Conservation (phyloP, 495 filamentous ascomycete species). For the Polyplosphaeria fusca region DNA sequence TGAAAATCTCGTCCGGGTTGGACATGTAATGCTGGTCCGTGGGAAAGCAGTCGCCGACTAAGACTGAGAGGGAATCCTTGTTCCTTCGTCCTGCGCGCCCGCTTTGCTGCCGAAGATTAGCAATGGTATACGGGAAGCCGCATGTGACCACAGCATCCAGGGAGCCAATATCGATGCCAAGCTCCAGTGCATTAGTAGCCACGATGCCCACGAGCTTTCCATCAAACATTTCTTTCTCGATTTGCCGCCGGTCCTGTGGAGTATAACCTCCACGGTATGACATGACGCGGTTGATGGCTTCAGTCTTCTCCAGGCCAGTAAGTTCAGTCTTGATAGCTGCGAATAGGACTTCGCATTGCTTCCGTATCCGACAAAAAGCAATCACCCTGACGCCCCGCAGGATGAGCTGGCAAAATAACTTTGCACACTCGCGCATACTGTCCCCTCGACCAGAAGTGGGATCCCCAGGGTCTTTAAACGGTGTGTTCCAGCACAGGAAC, state of each 20-base stretch:
- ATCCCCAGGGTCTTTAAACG: slow-evolving; percentile 85
- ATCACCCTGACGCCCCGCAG: slow-evolving; percentile 89
- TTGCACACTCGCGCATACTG: slow-evolving; percentile 77
- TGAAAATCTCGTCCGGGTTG: slow-evolving; percentile 96
- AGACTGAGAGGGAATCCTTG: slow-evolving; percentile 86
- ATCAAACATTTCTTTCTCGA: slow-evolving; percentile 97
- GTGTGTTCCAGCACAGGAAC: slow-evolving; percentile 97
- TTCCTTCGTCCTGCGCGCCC: slow-evolving; percentile 90
- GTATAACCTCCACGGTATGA: slow-evolving; percentile 96
- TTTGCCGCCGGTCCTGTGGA: slow-evolving; percentile 82
- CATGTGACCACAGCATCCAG: slow-evolving; percentile 92
- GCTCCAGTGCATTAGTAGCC: slow-evolving; percentile 86
- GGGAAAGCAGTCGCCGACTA: slow-evolving; percentile 88
- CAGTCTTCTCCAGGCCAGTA: slow-evolving; percentile 63
- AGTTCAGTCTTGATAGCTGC: slow-evolving; percentile 77
- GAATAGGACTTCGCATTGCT: slow-evolving; percentile 82
- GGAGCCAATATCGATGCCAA: slow-evolving; percentile 94
- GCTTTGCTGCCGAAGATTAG: slow-evolving; percentile 91
- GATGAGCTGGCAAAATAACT: slow-evolving; percentile 85
- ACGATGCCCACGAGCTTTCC: slow-evolving; percentile 91
- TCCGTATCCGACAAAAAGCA: slow-evolving; percentile 83
- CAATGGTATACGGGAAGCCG: slow-evolving; percentile 92
- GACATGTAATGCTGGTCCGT: slow-evolving; percentile 97
- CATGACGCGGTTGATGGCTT: slow-evolving; percentile 80
- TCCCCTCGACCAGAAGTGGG: slow-evolving; percentile 82